Percentiles rank a stretch among this genome's conserved stretches.
phyloP scores from a whole-genome alignment of 2,329 filamentous ascomycete genomes.

The Diaporthe citriasiana region DNA sequence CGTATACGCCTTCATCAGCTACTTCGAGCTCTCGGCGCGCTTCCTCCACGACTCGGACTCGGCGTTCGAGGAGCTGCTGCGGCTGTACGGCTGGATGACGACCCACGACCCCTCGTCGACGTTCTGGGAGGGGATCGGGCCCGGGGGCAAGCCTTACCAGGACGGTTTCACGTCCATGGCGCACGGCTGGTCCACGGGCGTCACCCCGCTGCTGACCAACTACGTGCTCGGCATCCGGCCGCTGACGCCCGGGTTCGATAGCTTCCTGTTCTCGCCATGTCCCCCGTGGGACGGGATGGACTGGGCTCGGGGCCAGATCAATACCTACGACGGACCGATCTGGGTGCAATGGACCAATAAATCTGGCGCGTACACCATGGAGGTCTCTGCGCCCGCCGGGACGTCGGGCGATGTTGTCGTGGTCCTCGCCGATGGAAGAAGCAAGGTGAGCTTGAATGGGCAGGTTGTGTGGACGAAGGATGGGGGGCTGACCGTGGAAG shows the following conservation, averaged over 20 bases:
- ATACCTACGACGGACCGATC: slow-evolving; percentile 54
- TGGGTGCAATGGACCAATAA: slow-evolving; percentile 54
- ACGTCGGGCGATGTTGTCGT: slow-evolving; percentile 50
- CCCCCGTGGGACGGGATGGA: slow-evolving; percentile 48
- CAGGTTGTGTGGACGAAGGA: slow-evolving; percentile 41
- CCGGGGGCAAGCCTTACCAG: slow-evolving; percentile 59
- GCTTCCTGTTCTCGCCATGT: slow-evolving; percentile 57
- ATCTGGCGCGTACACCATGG: not conserved
- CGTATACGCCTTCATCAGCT: slow-evolving; percentile 67
- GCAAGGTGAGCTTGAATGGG: slow-evolving; percentile 44
- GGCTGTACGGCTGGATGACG: slow-evolving; percentile 66
- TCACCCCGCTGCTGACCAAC: slow-evolving; percentile 61
- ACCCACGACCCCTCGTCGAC: slow-evolving; percentile 61
- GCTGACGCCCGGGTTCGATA: slow-evolving; percentile 58
- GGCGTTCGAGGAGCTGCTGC: slow-evolving; percentile 60
- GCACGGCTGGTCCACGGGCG: slow-evolving; percentile 66
- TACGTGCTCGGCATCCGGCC: slow-evolving; percentile 64
- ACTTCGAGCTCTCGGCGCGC: slow-evolving; percentile 66
- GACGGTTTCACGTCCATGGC: slow-evolving; percentile 62
- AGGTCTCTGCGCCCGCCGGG: slow-evolving; percentile 46
- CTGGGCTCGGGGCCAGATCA: slow-evolving; percentile 61
- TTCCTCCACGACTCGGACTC: slow-evolving; percentile 52
- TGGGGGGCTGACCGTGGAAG: not conserved
- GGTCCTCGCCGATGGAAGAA: slow-evolving; percentile 42
- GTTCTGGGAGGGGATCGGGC: slow-evolving; percentile 66